A percentile compares a stretch with the other conserved stretches of the same genome.
Conservation (phyloP, 106 monocot genomes). For the Dioscorea dumetorum region DNA sequence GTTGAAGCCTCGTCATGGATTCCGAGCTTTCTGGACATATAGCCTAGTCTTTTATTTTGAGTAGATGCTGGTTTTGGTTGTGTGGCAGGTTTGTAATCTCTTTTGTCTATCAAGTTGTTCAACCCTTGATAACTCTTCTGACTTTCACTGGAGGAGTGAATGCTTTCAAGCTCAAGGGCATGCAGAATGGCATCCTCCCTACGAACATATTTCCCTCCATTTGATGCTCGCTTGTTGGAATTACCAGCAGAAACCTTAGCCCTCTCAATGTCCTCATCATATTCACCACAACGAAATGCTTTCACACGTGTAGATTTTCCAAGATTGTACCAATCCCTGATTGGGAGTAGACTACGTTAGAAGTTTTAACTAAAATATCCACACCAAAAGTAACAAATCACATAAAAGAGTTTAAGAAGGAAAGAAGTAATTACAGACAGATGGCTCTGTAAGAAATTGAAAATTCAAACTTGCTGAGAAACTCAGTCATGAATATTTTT, state of each 20-base stretch:
- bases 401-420: too few species aligned
- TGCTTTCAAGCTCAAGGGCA: conserved; percentile 68
- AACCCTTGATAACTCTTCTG: conserved; percentile 5
- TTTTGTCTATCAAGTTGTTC: background rate
- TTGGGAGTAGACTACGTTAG: background rate
- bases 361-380: too few species aligned
- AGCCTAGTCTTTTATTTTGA: conserved; percentile 13
- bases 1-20: conserved; percentile 13
- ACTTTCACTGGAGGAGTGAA: conserved; percentile 8
- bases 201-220: conserved; percentile 59
- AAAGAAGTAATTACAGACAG: too few species aligned
- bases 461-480: too few species aligned
- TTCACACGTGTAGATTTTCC: conserved; percentile 80
- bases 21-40: conserved; percentile 1
- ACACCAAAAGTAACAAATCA: too few species aligned
- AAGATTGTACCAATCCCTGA: conserved; percentile 87
- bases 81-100: background rate
- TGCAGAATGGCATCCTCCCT: conserved; percentile 90
- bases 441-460: too few species aligned
- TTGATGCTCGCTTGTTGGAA: conserved; percentile 23
- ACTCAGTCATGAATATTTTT: too few species aligned
- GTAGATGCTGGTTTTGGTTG: conserved; percentile 13
- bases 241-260: conserved; percentile 33
- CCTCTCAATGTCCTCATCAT: conserved; percentile 69
- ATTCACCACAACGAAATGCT: conserved; percentile 90